Evolutionary conservation across 1,284 basidiomycete species (phyloP).

Genomic region (Rugosomyces carneus): DNA sequence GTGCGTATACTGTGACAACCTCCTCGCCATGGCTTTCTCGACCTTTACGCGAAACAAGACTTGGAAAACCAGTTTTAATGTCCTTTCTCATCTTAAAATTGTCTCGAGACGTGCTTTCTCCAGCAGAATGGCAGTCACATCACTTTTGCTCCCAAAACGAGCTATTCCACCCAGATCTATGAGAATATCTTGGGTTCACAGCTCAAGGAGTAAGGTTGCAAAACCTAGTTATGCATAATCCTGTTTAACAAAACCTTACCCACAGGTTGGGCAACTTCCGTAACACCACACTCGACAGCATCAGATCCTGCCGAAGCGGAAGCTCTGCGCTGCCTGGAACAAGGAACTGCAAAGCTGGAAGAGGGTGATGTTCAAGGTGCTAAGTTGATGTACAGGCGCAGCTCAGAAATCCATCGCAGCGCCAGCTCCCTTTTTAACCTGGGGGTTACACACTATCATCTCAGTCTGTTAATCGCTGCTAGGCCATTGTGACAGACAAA

Average conservation of each 20-base stretch:
- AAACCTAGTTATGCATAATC: not conserved
- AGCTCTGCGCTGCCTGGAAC: constrained; percentile 78
- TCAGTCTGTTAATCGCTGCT: constrained; percentile 42
- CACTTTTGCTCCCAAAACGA: constrained; percentile 14
- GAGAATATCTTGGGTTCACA: constrained; percentile 15
- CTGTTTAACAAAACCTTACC: constrained; percentile 2
- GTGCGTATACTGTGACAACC: no score
- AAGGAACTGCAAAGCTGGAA: constrained; percentile 84
- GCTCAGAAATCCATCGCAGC: constrained; percentile 75
- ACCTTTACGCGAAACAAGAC: constrained; percentile 17
- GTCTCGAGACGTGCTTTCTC: constrained; percentile 8
- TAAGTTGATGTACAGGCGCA: constrained; percentile 73
- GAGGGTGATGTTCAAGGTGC: constrained; percentile 85
- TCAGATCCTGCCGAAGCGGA: constrained; percentile 82
- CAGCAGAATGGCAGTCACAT: constrained; percentile 16
- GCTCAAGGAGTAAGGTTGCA: constrained; percentile 24
- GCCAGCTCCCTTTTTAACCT: constrained; percentile 85
- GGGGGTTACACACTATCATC: constrained; percentile 84
- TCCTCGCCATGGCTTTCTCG: constrained; percentile 20
- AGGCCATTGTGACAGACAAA: not conserved
- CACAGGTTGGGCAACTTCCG: constrained; percentile 79
- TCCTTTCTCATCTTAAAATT: constrained; percentile 1
- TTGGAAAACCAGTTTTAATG: constrained; percentile 7
- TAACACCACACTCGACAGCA: constrained; percentile 72
- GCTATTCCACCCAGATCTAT: constrained; percentile 17